Base-by-base conservation (phyloP, 2,329 filamentous ascomycete species). In the Exophiala sp. region DNA sequence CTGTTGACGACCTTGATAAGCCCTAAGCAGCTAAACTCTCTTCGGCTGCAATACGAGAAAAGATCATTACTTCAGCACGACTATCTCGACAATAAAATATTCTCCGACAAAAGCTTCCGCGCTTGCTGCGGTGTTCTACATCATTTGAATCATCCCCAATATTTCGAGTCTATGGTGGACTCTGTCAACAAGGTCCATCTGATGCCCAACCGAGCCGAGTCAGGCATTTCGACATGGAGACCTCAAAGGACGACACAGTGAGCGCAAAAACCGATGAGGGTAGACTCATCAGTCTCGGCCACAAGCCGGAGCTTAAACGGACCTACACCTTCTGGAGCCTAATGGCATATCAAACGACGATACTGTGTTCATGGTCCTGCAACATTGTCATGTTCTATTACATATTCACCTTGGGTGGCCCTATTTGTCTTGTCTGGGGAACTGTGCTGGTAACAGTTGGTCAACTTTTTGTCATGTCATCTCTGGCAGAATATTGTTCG, bases 291-390 rank as follows among this genome's bases (percentile, higher is more conserved):
- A 58, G 55, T 34, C 55, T 60, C 33, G 58, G 58, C 41, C 52
- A 58, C 52, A 58, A 54, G 43, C 58, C 55, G 29, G 55, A 60
- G 44, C 58, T 60, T 42, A 55, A 54, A 50, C 49, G 58, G 24
- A 58, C 52, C 43, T 57, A 58, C 35, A 54, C 9, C 21, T 60
- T 60, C 35, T 60, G 58, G 58, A 60, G 58, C 50, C 52, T 60
- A 21, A 56, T 58, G 55, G 58, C 58, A 42, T 60, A 58, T 24
- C 58, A 60, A 20, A 54, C 53, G 10, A 56, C 55, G 12, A 56
- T 58, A 24, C 24, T 58, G 16, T 54, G 57, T 41, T 57, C 51
- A 5, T 55, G 54, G 54, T 55, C 47, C 42, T 60, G 58, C 39
- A 58, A 58, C 14, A 52, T 60, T 41, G 55, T 60, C 34, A 51